Percentiles rank a stretch among this genome's conserved stretches.
These are phyloP conservation scores for Glonium stellatum DNA, from an alignment of 495 filamentous ascomycete genomes.

Conservation along the genomic window DNA sequence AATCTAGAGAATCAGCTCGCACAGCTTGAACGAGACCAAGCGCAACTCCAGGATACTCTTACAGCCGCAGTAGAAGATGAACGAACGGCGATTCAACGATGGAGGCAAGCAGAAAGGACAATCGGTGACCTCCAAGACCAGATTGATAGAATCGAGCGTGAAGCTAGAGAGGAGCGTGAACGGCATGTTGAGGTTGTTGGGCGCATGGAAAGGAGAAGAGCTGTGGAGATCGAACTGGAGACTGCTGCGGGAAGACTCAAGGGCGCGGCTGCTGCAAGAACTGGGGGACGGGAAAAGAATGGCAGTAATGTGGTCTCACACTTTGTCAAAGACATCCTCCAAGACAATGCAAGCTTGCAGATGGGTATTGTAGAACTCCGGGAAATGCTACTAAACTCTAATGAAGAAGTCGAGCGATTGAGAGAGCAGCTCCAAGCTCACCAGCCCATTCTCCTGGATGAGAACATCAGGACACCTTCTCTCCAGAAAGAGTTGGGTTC, in stretches of 20 bases:
- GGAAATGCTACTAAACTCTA: constrained; percentile 86
- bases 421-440: constrained; percentile 77
- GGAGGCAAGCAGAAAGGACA: constrained; percentile 71
- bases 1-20: constrained; percentile 71
- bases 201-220: constrained; percentile 69
- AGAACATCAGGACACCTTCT: constrained; percentile 37
- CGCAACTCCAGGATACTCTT: constrained; percentile 58
- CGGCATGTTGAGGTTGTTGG: constrained; percentile 73
- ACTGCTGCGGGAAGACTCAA: constrained; percentile 70
- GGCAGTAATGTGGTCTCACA: constrained; percentile 70
- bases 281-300: constrained; percentile 42
- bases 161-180: constrained; percentile 74
- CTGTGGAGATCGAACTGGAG: constrained; percentile 64
- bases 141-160: constrained; percentile 79
- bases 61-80: constrained; percentile 60
- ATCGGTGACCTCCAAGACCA: constrained; percentile 72
- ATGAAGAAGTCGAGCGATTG: constrained; percentile 82
- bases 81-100: constrained; percentile 67
- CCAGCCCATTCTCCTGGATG: constrained; percentile 52
- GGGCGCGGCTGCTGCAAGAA: constrained; percentile 61
- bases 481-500: constrained; percentile 59
- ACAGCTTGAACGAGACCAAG: constrained; percentile 74
- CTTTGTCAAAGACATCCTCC: constrained; percentile 90
- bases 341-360: constrained; percentile 91
- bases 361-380: constrained; percentile 81